phyloP scores from a whole-genome alignment of 345 rosid genomes.

The Eucalyptus victrix region DNA sequence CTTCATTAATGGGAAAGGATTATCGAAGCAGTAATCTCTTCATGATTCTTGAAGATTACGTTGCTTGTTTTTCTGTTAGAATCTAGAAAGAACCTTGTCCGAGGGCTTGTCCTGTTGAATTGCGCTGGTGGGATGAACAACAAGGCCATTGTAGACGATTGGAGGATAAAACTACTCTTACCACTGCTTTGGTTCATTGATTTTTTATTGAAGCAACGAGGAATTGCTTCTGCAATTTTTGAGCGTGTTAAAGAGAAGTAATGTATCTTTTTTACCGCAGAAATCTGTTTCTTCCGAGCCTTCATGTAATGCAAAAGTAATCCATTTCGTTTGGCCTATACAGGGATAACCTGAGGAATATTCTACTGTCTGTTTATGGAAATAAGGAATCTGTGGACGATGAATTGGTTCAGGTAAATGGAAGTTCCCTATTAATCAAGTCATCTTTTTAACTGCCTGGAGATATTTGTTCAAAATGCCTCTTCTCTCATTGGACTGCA shows the following conservation, averaged over 20 bases:
- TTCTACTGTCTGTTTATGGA: conserved; percentile 55
- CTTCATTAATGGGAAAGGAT: not conserved
- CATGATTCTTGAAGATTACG: not conserved
- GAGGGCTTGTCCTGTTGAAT: conserved; percentile 73
- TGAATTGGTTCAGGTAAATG: conserved; percentile 62
- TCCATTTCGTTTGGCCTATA: not conserved
- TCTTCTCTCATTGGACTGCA: conserved; percentile 4
- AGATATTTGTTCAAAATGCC: not conserved
- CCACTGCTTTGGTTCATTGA: conserved; percentile 75
- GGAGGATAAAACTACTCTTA: conserved; percentile 80
- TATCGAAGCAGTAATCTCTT: not conserved
- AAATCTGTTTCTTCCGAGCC: not conserved
- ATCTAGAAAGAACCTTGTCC: conserved; percentile 28
- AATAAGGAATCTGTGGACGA: conserved; percentile 81
- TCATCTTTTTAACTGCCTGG: not conserved
- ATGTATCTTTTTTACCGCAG: not conserved
- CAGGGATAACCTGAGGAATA: conserved; percentile 65
- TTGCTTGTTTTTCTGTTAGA: conserved; percentile 11
- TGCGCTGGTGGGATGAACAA: conserved; percentile 98
- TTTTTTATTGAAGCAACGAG: conserved; percentile 54
- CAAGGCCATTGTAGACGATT: conserved; percentile 87
- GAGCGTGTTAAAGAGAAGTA: conserved; percentile 71
- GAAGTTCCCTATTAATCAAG: not conserved
- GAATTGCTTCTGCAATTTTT: conserved; percentile 59
- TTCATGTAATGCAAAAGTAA: not conserved